Percentiles rank a stretch among this genome's conserved stretches.
Conservation (phyloP, 805 yeast species). For the Wickerhamiella allomyrinae region DNA sequence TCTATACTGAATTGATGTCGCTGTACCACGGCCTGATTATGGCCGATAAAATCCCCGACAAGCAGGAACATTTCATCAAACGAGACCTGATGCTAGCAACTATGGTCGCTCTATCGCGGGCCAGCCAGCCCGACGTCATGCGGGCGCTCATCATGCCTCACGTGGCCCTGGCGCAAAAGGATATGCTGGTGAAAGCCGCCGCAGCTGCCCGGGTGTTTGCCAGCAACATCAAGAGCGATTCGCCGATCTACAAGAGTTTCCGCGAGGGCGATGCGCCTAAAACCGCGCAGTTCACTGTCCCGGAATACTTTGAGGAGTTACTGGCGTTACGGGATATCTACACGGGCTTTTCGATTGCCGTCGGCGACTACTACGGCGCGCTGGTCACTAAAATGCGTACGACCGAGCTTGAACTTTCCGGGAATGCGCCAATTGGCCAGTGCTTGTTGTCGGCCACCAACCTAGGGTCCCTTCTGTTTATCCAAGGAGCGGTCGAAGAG, state of each 20-base stretch:
- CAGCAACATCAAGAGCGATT: constrained; percentile 24
- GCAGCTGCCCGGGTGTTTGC: constrained; percentile 13
- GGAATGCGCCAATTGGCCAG: constrained; percentile 53
- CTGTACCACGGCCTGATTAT: constrained; percentile 39
- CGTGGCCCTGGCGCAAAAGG: constrained; percentile 50
- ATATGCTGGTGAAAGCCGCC: constrained; percentile 29
- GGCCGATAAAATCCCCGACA: constrained; percentile 28
- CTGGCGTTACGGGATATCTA: constrained; percentile 65
- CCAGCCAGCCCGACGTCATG: constrained; percentile 30
- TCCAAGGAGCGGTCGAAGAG: constrained; percentile 29
- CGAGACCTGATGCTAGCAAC: constrained; percentile 57
- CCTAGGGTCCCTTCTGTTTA: constrained; percentile 51
- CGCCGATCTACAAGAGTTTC: constrained; percentile 23
- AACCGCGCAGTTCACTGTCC: neutral
- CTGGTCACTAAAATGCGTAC: constrained; percentile 46
- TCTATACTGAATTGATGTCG: constrained; percentile 50
- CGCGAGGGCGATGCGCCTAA: neutral
- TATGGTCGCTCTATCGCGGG: constrained; percentile 42
- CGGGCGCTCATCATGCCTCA: constrained; percentile 49
- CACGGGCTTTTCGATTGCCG: constrained; percentile 53
- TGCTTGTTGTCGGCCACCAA: constrained; percentile 52
- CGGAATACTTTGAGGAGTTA: constrained; percentile 51
- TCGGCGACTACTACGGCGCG: constrained; percentile 54
- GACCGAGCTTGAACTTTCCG: constrained; percentile 58
- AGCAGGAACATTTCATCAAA: constrained; percentile 47